Evolutionary conservation across 345 rosid genomes (phyloP).

Genomic region (Corchorus olitorius): DNA sequence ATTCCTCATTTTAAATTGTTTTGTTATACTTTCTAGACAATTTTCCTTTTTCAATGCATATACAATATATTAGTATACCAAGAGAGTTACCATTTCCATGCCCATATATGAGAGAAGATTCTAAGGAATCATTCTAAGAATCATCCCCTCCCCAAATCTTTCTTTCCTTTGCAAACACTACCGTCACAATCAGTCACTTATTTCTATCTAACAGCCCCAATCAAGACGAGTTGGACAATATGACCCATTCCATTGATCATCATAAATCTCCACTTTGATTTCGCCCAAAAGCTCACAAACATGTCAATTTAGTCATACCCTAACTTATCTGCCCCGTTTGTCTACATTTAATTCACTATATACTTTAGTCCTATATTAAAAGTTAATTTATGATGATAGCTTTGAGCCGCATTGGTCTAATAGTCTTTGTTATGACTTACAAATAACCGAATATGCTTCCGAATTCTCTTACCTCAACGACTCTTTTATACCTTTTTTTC

Average conservation of each 20-base stretch:
- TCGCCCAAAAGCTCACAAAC: not conserved
- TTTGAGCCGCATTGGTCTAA: not conserved
- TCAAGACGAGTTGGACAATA: not conserved
- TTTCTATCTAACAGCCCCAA: not conserved
- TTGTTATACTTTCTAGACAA: too few relatives aligned
- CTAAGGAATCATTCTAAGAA: constrained; percentile 11
- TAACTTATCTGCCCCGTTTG: not conserved
- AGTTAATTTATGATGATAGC: not conserved
- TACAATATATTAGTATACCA: not conserved
- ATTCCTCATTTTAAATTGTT: too few relatives aligned
- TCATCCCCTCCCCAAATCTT: constrained; percentile 1
- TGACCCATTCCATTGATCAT: not conserved
- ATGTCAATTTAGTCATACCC: not conserved
- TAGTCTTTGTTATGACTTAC: not conserved
- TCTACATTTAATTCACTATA: not conserved
- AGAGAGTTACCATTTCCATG: not conserved
- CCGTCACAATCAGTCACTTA: not conserved
- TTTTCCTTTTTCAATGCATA: not conserved
- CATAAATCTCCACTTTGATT: not conserved
- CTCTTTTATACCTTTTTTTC: constrained; percentile 40
- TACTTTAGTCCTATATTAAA: too few relatives aligned
- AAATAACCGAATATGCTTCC: constrained; percentile 57
- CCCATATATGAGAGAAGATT: not conserved
- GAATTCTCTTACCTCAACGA: constrained; percentile 44
- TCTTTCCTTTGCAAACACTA: not conserved